Percentiles rank a stretch among this genome's conserved stretches.
Conservation (phyloP, 2,329 filamentous ascomycete genomes). For the Aspergillus spinulosporus region DNA sequence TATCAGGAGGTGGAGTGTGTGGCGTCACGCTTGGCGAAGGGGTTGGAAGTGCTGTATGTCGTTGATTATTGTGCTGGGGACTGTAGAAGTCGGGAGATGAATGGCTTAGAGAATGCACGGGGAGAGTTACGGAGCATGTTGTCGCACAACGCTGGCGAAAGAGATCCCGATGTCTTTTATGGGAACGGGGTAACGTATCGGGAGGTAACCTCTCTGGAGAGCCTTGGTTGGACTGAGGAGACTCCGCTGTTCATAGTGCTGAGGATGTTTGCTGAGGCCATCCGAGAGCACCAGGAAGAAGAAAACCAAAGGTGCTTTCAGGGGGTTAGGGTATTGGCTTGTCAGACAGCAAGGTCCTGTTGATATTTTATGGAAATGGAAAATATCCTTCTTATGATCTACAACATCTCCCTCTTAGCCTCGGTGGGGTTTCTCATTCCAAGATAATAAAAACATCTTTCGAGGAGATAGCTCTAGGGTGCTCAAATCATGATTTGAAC, state of each 20-base stretch:
- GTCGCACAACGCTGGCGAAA: neutral
- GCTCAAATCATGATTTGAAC: too few species aligned
- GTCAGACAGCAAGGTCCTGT: neutral
- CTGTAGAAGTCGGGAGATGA: neutral
- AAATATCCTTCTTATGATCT: too few species aligned
- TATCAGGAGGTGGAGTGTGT: neutral
- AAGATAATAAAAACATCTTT: too few species aligned
- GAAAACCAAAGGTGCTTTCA: neutral
- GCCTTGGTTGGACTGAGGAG: neutral
- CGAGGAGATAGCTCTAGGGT: too few species aligned
- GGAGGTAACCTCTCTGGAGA: neutral
- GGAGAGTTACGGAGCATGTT: neutral
- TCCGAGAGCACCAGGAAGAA: neutral
- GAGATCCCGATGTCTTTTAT: neutral
- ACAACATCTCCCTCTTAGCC: too few species aligned
- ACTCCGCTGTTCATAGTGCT: neutral
- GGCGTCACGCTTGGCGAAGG: neutral
- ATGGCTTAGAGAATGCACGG: neutral
- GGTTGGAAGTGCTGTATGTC: neutral
- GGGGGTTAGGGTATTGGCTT: neutral
- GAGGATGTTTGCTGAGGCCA: neutral
- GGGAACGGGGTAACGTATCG: neutral
- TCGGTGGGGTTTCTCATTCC: too few species aligned
- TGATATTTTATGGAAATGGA: too few species aligned
- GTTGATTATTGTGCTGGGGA: neutral